Percentiles rank a stretch among this genome's conserved stretches.
Evolutionary conservation across 2,329 filamentous ascomycete genomes (phyloP).

Genomic region (Colletotrichum sp.): DNA sequence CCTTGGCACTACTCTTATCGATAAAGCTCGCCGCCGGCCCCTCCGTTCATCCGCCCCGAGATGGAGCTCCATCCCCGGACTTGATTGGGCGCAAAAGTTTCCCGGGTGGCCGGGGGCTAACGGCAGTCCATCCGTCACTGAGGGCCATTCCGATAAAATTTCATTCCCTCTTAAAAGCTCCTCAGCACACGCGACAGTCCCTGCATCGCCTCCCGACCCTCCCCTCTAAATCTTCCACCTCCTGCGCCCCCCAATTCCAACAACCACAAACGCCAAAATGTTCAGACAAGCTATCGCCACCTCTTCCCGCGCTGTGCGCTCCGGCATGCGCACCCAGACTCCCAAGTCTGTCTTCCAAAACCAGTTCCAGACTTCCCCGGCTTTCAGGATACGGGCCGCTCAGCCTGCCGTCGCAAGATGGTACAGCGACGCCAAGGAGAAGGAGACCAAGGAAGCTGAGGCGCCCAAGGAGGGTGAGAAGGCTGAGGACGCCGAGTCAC

Average conservation of each 20-base stretch:
- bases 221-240: neutral
- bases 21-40: constrained; percentile 13
- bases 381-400: constrained; percentile 39
- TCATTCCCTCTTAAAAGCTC: constrained; percentile 15
- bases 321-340: constrained; percentile 39
- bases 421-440: constrained; percentile 53
- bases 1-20: constrained; percentile 12
- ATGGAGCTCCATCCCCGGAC: constrained; percentile 1
- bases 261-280: constrained; percentile 36
- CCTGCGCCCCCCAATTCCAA: neutral
- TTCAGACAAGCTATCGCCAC: constrained; percentile 49
- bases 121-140: constrained; percentile 20
- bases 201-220: neutral
- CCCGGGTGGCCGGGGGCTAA: neutral
- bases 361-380: constrained; percentile 41
- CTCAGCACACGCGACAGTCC: constrained; percentile 14
- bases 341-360: constrained; percentile 39
- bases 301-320: constrained; percentile 50
- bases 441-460: constrained; percentile 23
- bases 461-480: constrained; percentile 30
- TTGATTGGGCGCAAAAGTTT: constrained; percentile 15
- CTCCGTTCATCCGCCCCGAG: constrained; percentile 16
- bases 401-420: constrained; percentile 44
- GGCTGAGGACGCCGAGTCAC: constrained; percentile 39
- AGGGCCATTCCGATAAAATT: constrained; percentile 23